A percentile compares a stretch with the other conserved stretches of the same genome.
Conservation (phyloP, 345 rosid species). For the Psidium guajava region DNA sequence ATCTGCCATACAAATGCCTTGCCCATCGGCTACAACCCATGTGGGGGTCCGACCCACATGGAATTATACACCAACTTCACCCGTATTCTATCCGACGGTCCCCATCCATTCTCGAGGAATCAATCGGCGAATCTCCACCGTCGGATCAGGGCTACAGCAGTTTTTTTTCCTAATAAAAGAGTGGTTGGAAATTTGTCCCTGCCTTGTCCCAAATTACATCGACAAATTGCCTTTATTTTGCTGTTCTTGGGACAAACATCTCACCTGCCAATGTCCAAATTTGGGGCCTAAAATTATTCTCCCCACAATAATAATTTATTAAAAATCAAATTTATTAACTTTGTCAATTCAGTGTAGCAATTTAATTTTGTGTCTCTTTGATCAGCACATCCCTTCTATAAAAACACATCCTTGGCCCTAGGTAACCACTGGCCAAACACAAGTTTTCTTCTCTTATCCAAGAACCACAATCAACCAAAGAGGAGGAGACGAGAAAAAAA, state of each 20-base stretch:
- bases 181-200: conserved; percentile 28
- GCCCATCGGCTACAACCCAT: conserved; percentile 20
- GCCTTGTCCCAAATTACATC: conserved; percentile 19
- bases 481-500: neutral
- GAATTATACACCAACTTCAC: conserved; percentile 1
- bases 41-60: conserved; percentile 31
- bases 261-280: conserved; percentile 15
- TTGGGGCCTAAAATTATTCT: neutral
- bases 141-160: conserved; percentile 4
- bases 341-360: neutral
- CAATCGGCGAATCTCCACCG: conserved; percentile 5
- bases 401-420: neutral
- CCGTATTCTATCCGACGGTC: conserved; percentile 10
- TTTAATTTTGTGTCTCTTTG: neutral
- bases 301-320: neutral
- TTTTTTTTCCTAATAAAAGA: conserved; percentile 9
- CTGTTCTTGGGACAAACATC: conserved; percentile 21
- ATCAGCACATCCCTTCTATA: neutral
- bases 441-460: neutral
- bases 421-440: neutral
- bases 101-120: neutral
- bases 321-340: neutral
- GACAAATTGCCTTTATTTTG: conserved; percentile 20
- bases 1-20: conserved; percentile 1
- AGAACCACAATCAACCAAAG: neutral